Evolutionary conservation across 2,329 filamentous ascomycete species (phyloP).

Genomic region (Fusarium veterinarium): DNA sequence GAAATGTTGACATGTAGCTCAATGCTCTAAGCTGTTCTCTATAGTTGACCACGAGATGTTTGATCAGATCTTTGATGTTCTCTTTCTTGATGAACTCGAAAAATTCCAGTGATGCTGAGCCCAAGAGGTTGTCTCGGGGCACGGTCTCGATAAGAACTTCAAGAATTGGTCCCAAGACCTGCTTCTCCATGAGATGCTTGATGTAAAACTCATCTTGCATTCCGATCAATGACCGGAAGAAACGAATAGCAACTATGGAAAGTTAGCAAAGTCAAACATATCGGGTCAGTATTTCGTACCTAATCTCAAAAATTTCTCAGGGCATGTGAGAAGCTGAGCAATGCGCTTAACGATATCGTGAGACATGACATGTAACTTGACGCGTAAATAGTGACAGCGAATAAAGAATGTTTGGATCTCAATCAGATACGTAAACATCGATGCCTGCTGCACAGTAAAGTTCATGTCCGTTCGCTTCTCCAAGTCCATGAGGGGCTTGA

Average conservation of each 20-base stretch:
- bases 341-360: slow-evolving; percentile 83
- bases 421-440: slow-evolving; percentile 90
- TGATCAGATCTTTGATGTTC: slow-evolving; percentile 81
- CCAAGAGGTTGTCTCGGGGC: slow-evolving; percentile 91
- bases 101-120: slow-evolving; percentile 92
- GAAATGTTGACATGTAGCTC: slow-evolving; percentile 87
- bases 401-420: slow-evolving; percentile 96
- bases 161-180: slow-evolving; percentile 85
- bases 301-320: slow-evolving; percentile 92
- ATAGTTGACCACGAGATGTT: slow-evolving; percentile 86
- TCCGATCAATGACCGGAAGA: slow-evolving; percentile 87
- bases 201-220: slow-evolving; percentile 93
- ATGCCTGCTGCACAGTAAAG: slow-evolving; percentile 84
- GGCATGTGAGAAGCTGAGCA: slow-evolving; percentile 82
- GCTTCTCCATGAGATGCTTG: slow-evolving; percentile 83
- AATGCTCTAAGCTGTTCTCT: slow-evolving; percentile 80
- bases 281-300: slow-evolving; percentile 62
- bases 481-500: slow-evolving; percentile 85
- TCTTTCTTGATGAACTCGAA: slow-evolving; percentile 92
- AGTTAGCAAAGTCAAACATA: slow-evolving; percentile 41
- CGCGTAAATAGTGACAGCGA: slow-evolving; percentile 85
- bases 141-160: slow-evolving; percentile 86
- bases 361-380: slow-evolving; percentile 86
- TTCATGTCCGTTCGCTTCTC: slow-evolving; percentile 75
- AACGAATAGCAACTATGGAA: slow-evolving; percentile 82